Evolutionary conservation across 1,139 yeast genomes (phyloP).

Genomic region (Pichia sp.): DNA sequence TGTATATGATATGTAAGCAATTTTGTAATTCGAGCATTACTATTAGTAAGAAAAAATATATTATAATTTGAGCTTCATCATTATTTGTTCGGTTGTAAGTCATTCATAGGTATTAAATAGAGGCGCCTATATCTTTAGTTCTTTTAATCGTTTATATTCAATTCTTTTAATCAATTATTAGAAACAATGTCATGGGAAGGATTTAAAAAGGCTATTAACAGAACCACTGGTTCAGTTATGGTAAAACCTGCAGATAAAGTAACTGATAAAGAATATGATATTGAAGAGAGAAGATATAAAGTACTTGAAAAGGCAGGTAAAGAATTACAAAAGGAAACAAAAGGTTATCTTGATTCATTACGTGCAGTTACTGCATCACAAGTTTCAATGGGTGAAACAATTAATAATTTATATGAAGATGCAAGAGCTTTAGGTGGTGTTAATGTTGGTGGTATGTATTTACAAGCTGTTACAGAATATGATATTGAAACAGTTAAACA

Average conservation of each 20-base stretch:
- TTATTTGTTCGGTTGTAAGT: no score
- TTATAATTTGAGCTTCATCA: no score
- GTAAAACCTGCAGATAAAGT: constrained; percentile 90
- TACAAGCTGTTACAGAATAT: constrained; percentile 83
- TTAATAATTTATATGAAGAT: constrained; percentile 89
- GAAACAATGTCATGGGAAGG: constrained; percentile 87
- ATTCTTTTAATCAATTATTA: no score
- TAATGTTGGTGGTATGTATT: constrained; percentile 70
- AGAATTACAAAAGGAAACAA: constrained; percentile 81
- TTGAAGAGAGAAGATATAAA: constrained; percentile 87
- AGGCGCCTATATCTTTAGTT: no score
- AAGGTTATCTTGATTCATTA: constrained; percentile 86
- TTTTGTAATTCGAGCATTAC: no score
- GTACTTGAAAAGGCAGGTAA: constrained; percentile 76
- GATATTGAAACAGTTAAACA: constrained; percentile 94
- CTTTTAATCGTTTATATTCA: no score
- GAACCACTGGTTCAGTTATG: constrained; percentile 84
- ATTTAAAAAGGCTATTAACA: constrained; percentile 88
- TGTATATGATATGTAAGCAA: no score
- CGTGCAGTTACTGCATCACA: constrained; percentile 96
- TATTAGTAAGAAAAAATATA: no score
- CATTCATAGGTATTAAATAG: no score
- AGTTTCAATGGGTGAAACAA: constrained; percentile 92
- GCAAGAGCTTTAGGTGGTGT: constrained; percentile 66
- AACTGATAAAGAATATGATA: constrained; percentile 84